phyloP scores from a whole-genome alignment of 2,329 filamentous ascomycete species.

The Scytalidium lignicola region DNA sequence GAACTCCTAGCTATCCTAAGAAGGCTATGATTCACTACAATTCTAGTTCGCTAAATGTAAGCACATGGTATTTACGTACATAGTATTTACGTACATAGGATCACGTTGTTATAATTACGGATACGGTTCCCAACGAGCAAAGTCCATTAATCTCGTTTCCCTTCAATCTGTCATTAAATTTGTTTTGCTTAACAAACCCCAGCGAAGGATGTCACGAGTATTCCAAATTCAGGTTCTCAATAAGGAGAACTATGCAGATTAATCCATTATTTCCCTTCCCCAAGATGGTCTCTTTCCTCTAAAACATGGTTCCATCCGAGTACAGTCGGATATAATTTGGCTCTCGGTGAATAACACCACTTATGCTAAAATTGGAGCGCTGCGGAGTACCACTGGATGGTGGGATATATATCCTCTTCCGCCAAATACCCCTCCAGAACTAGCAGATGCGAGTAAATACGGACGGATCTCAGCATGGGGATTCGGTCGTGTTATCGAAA shows the following conservation, averaged over 20 bases:
- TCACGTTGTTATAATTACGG: too few relatives aligned
- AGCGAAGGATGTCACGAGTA: too few relatives aligned
- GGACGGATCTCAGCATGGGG: slow-evolving; percentile 24
- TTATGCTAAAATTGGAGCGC: slow-evolving; percentile 17
- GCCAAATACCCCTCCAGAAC: slow-evolving; percentile 13
- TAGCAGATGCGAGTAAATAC: slow-evolving; percentile 15
- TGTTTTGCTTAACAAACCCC: too few relatives aligned
- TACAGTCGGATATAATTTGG: slow-evolving; percentile 17
- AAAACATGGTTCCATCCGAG: slow-evolving; percentile 13
- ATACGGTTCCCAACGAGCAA: too few relatives aligned
- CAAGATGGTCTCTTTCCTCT: slow-evolving; percentile 12
- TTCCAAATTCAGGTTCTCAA: slow-evolving; percentile 17
- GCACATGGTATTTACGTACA: too few relatives aligned
- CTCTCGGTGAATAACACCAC: slow-evolving; percentile 21
- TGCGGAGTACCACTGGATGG: slow-evolving; percentile 13
- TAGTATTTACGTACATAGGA: too few relatives aligned
- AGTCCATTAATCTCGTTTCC: too few relatives aligned
- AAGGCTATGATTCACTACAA: too few relatives aligned
- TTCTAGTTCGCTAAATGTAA: too few relatives aligned
- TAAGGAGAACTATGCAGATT: slow-evolving; percentile 18
- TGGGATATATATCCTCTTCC: slow-evolving; percentile 24
- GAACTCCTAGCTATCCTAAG: too few relatives aligned
- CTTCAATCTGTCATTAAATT: too few relatives aligned
- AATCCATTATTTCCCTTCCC: slow-evolving; percentile 17
- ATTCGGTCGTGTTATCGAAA: slow-evolving; percentile 18